phyloP scores from a whole-genome alignment of 768 basidiomycete species.

The Kwoniella shandongensis region DNA sequence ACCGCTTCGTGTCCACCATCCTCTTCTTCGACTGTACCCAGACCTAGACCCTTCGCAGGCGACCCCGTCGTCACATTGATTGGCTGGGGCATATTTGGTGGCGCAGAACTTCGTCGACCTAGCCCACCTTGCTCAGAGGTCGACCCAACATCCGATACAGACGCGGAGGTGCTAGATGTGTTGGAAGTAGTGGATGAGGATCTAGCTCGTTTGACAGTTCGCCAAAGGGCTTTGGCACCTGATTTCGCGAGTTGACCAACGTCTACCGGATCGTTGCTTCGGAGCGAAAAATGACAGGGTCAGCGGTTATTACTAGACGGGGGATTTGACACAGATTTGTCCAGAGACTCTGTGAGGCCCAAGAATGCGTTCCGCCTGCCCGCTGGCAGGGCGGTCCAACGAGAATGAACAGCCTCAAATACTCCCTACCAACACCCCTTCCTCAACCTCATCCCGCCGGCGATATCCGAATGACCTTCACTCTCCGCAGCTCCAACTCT shows the following conservation, averaged over 20 bases:
- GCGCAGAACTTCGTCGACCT: neutral
- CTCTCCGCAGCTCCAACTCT: too few species aligned
- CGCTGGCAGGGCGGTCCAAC: too few species aligned
- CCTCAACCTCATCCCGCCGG: too few species aligned
- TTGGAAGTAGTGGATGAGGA: slow-evolving; percentile 7
- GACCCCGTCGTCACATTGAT: too few species aligned
- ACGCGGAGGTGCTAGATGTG: slow-evolving; percentile 4
- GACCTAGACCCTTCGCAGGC: neutral
- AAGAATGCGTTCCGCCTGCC: too few species aligned
- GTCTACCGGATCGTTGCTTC: slow-evolving; percentile 36
- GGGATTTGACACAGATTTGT: too few species aligned
- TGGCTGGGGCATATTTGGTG: neutral
- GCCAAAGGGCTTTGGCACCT: slow-evolving; percentile 45
- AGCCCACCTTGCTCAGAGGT: neutral
- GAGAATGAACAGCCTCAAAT: too few species aligned
- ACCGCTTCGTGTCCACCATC: slow-evolving; percentile 6
- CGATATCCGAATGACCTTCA: too few species aligned
- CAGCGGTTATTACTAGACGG: too few species aligned
- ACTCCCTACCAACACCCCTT: too few species aligned
- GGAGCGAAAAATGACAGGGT: neutral
- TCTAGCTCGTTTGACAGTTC: slow-evolving; percentile 29
- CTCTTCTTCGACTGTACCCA: slow-evolving; percentile 18
- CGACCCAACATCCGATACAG: neutral
- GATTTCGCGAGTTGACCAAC: slow-evolving; percentile 39
- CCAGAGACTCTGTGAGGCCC: too few species aligned